phyloP scores from a whole-genome alignment of 768 basidiomycete genomes.

The Tricholoma sp. region DNA sequence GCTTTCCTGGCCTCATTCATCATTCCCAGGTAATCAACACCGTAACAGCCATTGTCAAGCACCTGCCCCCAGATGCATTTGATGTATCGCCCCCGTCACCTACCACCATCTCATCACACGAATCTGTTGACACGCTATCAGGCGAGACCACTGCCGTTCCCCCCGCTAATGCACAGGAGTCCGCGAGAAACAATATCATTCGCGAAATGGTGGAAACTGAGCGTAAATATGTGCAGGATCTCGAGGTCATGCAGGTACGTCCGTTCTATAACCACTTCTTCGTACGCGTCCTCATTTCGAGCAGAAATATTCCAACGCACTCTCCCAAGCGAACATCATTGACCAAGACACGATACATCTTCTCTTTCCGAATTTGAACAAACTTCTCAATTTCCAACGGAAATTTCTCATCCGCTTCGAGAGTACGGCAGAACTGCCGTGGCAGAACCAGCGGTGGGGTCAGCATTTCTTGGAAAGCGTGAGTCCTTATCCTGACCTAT shows the following conservation, averaged over 20 bases:
- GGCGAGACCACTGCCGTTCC: conserved; percentile 38
- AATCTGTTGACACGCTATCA: conserved; percentile 54
- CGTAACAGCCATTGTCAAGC: conserved; percentile 79
- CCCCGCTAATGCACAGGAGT: conserved; percentile 54
- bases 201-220: conserved; percentile 93
- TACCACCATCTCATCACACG: conserved; percentile 47
- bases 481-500: conserved; percentile 35
- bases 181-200: conserved; percentile 71
- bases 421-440: conserved; percentile 75
- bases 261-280: conserved; percentile 8
- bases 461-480: conserved; percentile 79
- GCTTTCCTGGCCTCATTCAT: conserved; percentile 4
- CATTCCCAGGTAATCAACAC: conserved; percentile 73
- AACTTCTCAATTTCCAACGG: conserved; percentile 94
- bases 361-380: conserved; percentile 92
- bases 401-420: conserved; percentile 89
- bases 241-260: conserved; percentile 92
- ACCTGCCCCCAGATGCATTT: conserved; percentile 66
- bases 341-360: conserved; percentile 94
- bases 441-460: conserved; percentile 88
- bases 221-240: conserved; percentile 92
- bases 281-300: conserved; percentile 14
- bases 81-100: conserved; percentile 58
- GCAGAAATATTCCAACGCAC: conserved; percentile 84
- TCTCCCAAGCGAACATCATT: conserved; percentile 79